A percentile compares a stretch with the other conserved stretches of the same genome.
These are phyloP conservation scores for Suhomyces terraborum DNA, from an alignment of 1,139 yeast genomes.

Conservation along the genomic window DNA sequence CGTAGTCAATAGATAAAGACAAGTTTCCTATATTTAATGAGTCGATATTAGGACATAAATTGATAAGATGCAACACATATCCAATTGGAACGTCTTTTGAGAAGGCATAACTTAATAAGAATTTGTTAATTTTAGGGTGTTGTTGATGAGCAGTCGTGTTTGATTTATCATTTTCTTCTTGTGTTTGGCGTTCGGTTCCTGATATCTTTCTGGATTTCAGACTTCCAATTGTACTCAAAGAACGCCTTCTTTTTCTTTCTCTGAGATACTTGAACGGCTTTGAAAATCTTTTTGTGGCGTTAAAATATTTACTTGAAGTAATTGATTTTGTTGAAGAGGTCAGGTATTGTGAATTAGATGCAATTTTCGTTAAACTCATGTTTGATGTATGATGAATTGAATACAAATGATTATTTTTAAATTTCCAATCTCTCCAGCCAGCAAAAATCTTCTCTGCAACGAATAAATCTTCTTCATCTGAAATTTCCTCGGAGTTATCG, in stretches of 20 bases:
- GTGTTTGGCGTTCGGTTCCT: neutral
- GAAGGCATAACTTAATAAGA: conserved; percentile 55
- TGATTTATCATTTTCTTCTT: neutral
- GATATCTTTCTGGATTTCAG: conserved; percentile 13
- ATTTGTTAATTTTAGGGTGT: conserved; percentile 65
- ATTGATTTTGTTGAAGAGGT: conserved; percentile 23
- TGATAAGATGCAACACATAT: conserved; percentile 58
- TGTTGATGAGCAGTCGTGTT: conserved; percentile 19
- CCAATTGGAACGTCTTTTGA: conserved; percentile 73
- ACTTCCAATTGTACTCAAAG: conserved; percentile 2
- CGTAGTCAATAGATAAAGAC: conserved; percentile 61
- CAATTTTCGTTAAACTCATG: conserved; percentile 26
- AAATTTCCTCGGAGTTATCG: conserved; percentile 8
- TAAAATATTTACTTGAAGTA: conserved; percentile 15
- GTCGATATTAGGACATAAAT: conserved; percentile 57
- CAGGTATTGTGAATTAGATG: conserved; percentile 28
- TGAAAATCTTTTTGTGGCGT: conserved; percentile 23
- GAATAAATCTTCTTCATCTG: conserved; percentile 13
- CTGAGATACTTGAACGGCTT: conserved; percentile 30
- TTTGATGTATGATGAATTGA: conserved; percentile 29
- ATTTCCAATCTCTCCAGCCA: conserved; percentile 91
- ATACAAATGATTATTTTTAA: conserved; percentile 68
- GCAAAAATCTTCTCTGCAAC: conserved; percentile 43
- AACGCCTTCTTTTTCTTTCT: conserved; percentile 23
- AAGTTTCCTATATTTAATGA: conserved; percentile 55